phyloP scores from a whole-genome alignment of 169 alveolate genomes.

The Plasmodium chabaudi region DNA sequence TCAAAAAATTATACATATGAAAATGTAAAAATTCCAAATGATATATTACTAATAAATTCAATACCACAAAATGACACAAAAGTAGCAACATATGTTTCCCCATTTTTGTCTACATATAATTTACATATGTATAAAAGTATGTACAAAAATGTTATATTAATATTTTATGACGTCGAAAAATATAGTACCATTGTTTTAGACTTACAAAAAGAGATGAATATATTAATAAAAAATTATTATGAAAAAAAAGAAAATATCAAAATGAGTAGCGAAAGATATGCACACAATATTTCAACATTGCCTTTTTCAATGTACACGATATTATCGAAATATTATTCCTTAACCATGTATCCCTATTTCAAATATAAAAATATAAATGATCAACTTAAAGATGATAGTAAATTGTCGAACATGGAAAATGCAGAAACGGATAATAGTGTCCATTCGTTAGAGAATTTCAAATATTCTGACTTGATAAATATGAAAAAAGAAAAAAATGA shows the following conservation, averaged over 20 bases:
- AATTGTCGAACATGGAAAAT: not conserved
- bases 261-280: not conserved
- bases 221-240: conserved; percentile 25
- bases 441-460: not conserved
- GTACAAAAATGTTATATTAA: conserved; percentile 50
- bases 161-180: conserved; percentile 25
- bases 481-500: not conserved
- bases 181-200: conserved; percentile 21
- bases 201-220: conserved; percentile 31
- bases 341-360: conserved; percentile 20
- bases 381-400: not conserved
- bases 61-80: conserved; percentile 22
- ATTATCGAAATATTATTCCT: conserved; percentile 25
- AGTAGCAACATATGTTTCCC: conserved; percentile 22
- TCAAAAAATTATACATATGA: conserved; percentile 49
- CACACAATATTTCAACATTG: not conserved
- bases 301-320: conserved; percentile 37
- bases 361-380: not conserved
- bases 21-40: conserved; percentile 44
- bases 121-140: conserved; percentile 34
- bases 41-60: conserved; percentile 36
- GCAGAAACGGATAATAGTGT: too few species aligned
- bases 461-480: conserved; percentile 4
- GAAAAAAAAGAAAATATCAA: conserved; percentile 1
- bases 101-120: conserved; percentile 37